Evolutionary conservation across 2,329 filamentous ascomycete genomes (phyloP).

Genomic region (Alternaria solani): DNA sequence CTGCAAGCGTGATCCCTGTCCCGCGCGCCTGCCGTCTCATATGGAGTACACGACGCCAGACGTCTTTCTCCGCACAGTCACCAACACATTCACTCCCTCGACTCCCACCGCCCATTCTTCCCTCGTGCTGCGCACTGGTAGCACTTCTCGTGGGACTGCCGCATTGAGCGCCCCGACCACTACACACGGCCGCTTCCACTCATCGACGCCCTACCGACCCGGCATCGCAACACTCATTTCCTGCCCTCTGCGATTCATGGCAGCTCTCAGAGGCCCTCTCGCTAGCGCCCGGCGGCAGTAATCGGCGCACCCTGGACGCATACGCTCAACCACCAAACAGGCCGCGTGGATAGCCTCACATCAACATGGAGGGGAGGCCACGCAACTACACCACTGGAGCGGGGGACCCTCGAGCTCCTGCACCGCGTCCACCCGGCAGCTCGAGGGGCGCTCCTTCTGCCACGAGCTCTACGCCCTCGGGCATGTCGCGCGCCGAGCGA

Average conservation of each 20-base stretch:
- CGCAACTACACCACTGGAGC: slow-evolving; percentile 43
- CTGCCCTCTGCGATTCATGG: slow-evolving; percentile 31
- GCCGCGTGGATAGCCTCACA: not conserved
- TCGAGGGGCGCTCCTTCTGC: slow-evolving; percentile 39
- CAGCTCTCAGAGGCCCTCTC: slow-evolving; percentile 22
- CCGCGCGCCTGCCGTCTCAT: slow-evolving; percentile 31
- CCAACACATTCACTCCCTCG: slow-evolving; percentile 18
- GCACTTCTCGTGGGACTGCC: not conserved
- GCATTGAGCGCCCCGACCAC: not conserved
- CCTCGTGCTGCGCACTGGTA: slow-evolving; percentile 7
- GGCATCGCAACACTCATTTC: slow-evolving; percentile 23
- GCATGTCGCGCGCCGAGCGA: slow-evolving; percentile 71
- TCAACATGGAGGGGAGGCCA: slow-evolving; percentile 46
- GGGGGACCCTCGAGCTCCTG: slow-evolving; percentile 33
- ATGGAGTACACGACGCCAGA: slow-evolving; percentile 28
- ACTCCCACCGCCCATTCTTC: slow-evolving; percentile 14
- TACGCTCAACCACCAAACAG: not conserved
- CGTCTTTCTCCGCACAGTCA: slow-evolving; percentile 25
- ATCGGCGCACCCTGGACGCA: slow-evolving; percentile 1
- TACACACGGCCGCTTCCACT: slow-evolving; percentile 14
- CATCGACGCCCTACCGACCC: slow-evolving; percentile 12
- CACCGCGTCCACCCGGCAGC: slow-evolving; percentile 36
- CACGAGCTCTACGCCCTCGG: slow-evolving; percentile 36
- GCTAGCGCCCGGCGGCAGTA: slow-evolving; percentile 25
- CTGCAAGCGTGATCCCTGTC: slow-evolving; percentile 19